Percentiles rank a stretch among this genome's conserved stretches.
Evolutionary conservation across 305 asterid genomes (phyloP).

Genomic region (Nicotiana rustica): DNA sequence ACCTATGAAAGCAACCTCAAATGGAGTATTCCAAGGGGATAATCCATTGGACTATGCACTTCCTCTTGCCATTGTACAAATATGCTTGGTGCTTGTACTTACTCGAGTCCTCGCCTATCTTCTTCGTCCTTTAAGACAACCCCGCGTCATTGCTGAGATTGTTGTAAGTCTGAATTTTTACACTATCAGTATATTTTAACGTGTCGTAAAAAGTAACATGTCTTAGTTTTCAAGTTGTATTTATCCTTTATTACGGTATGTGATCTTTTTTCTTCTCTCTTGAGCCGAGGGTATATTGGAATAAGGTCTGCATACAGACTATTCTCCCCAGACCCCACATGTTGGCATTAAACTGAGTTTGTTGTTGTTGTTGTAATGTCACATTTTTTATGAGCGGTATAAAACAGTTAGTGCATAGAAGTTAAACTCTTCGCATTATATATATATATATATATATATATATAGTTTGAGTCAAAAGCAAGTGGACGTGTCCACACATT

Average conservation of each 20-base stretch:
- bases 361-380: background rate
- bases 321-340: too few relatives aligned
- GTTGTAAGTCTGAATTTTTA: conserved; percentile 32
- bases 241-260: too few relatives aligned
- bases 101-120: conserved; percentile 39
- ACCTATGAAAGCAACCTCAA: conserved; percentile 41
- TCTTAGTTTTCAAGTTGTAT: background rate
- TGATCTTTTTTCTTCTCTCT: too few relatives aligned
- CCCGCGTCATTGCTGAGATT: conserved; percentile 44
- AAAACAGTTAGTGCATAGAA: background rate
- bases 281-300: too few relatives aligned
- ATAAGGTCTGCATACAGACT: too few relatives aligned
- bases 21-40: conserved; percentile 44
- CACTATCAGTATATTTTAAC: background rate
- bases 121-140: conserved; percentile 43
- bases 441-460: background rate
- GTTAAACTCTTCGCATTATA: background rate
- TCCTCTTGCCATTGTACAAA: conserved; percentile 41
- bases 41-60: conserved; percentile 44
- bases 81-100: conserved; percentile 40
- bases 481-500: background rate
- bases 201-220: background rate
- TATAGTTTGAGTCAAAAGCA: background rate
- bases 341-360: too few relatives aligned
- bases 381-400: background rate